A percentile compares a stretch with the other conserved stretches of the same genome.
Conservation (phyloP, 2,329 filamentous ascomycete species). For the Aaosphaeria pasadenensis region DNA sequence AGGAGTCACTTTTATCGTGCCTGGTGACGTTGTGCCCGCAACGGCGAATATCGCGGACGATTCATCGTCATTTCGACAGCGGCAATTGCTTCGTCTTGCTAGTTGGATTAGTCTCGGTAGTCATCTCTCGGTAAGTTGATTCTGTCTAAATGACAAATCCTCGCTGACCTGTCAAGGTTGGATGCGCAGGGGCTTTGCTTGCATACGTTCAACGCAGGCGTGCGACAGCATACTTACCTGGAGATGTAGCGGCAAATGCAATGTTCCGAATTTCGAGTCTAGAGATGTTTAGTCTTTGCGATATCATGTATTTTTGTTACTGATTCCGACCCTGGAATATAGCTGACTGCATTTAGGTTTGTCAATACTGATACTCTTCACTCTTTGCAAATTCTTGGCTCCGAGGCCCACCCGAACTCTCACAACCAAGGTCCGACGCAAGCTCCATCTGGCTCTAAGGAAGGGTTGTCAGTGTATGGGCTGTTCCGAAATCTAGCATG, state of each 20-base stretch:
- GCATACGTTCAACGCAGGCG: slow-evolving; percentile 70
- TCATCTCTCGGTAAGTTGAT: slow-evolving; percentile 56
- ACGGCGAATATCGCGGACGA: slow-evolving; percentile 40
- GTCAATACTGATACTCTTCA: slow-evolving; percentile 76
- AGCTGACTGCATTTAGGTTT: slow-evolving; percentile 55
- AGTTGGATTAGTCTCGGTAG: slow-evolving; percentile 74
- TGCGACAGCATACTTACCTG: slow-evolving; percentile 60
- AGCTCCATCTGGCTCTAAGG: slow-evolving; percentile 65
- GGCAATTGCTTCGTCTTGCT: slow-evolving; percentile 65
- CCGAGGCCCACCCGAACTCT: slow-evolving; percentile 78
- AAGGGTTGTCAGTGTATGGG: slow-evolving; percentile 79
- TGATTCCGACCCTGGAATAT: too few relatives aligned
- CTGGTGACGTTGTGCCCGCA: slow-evolving; percentile 49
- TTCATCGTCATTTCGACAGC: slow-evolving; percentile 56
- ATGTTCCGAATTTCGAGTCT: slow-evolving; percentile 62
- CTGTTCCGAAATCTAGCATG: slow-evolving; percentile 72
- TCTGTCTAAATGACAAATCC: background rate
- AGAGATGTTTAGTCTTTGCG: slow-evolving; percentile 70
- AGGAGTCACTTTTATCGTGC: slow-evolving; percentile 58
- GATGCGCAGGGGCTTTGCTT: slow-evolving; percentile 86
- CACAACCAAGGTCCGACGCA: slow-evolving; percentile 69
- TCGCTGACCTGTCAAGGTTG: slow-evolving; percentile 50
- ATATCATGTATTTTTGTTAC: slow-evolving; percentile 52
- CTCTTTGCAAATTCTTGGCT: slow-evolving; percentile 80
- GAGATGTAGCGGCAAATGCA: slow-evolving; percentile 52